phyloP scores from a whole-genome alignment of 176 grass and related monocot genomes.

The Rhipidocladum racemiflorum region DNA sequence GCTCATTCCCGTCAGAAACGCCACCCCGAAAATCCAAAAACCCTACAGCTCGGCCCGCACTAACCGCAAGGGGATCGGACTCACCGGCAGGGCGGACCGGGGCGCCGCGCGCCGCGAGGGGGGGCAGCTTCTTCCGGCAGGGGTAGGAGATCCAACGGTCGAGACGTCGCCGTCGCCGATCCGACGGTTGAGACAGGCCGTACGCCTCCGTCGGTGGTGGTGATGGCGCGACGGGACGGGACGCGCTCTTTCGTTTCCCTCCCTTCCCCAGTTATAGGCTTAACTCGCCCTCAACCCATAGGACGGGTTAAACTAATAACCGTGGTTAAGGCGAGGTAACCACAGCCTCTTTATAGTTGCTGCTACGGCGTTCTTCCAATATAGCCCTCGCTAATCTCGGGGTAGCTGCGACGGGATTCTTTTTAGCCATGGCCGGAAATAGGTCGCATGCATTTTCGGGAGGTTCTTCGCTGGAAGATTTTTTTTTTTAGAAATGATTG shows the following conservation, averaged over 20 bases:
- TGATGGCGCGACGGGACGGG: not conserved
- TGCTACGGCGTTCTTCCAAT: not conserved
- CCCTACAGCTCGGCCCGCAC: not conserved
- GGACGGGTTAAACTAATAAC: slow-evolving; percentile 44
- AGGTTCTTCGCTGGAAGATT: not conserved
- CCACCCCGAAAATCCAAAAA: not conserved
- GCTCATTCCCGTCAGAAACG: not conserved
- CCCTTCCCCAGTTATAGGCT: not conserved
- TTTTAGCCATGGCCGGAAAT: slow-evolving; percentile 27
- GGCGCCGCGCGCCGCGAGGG: not conserved
- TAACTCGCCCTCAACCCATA: slow-evolving; percentile 12
- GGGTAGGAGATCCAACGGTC: not conserved
- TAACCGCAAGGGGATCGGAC: not conserved
- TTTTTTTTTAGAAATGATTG: not conserved
- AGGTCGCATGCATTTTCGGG: not conserved
- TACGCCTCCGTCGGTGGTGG: not conserved
- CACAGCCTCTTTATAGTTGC: not conserved
- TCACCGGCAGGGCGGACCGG: not conserved
- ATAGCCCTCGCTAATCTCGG: not conserved
- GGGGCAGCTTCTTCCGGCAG: not conserved
- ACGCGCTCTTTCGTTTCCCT: not conserved
- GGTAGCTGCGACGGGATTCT: not conserved
- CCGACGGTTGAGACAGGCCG: not conserved
- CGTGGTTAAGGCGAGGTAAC: slow-evolving; percentile 25
- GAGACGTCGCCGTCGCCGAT: not conserved